Evolutionary conservation across 129 eudicot genomes (phyloP).

Genomic region (Helichrysum umbraculigerum): DNA sequence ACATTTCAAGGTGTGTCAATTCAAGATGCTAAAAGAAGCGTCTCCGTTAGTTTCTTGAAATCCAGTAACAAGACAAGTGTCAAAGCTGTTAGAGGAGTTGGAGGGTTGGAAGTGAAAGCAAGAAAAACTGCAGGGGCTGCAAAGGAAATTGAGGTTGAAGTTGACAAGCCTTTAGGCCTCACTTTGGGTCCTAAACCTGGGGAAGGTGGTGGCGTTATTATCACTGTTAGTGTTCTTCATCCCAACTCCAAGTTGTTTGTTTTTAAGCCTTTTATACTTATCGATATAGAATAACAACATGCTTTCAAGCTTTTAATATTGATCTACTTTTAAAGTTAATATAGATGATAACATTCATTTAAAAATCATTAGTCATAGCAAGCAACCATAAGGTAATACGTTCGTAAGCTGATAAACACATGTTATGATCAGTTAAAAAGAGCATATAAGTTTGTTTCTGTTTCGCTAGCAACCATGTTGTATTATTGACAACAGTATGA

Average conservation of each 20-base stretch:
- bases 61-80: conserved; percentile 7
- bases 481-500: not conserved
- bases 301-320: too few relatives aligned
- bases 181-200: conserved; percentile 92
- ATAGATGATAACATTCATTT: too few relatives aligned
- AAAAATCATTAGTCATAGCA: too few relatives aligned
- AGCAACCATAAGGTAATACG: too few relatives aligned
- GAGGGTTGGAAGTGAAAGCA: conserved; percentile 64
- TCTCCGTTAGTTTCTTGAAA: conserved; percentile 36
- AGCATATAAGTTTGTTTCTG: too few relatives aligned
- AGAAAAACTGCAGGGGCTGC: conserved; percentile 76
- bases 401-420: too few relatives aligned
- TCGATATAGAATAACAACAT: too few relatives aligned
- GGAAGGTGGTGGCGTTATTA: conserved; percentile 85
- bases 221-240: conserved; percentile 57
- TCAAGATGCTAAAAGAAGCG: conserved; percentile 59
- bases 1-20: conserved; percentile 72
- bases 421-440: too few relatives aligned
- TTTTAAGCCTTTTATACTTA: too few relatives aligned
- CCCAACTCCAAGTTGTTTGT: too few relatives aligned
- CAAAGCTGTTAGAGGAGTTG: conserved; percentile 18
- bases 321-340: too few relatives aligned
- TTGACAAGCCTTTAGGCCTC: conserved; percentile 95
- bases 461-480: not conserved
- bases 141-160: conserved; percentile 86